A percentile compares a stretch with the other conserved stretches of the same genome.
Conservation (phyloP, 306 rosid species). For the Trifolium subterraneum region DNA sequence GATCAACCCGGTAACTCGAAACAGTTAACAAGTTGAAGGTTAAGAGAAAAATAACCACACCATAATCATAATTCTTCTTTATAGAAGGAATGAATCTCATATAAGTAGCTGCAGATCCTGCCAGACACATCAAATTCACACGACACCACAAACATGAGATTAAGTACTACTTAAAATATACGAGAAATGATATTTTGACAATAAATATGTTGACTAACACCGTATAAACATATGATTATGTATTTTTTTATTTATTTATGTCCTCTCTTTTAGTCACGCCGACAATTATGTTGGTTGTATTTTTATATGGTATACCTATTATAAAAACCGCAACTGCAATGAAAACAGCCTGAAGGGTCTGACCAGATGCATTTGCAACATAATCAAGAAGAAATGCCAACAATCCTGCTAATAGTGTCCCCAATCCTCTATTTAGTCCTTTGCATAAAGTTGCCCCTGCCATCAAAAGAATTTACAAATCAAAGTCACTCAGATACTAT, state of each 20-base stretch:
- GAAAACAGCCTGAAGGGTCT: constrained; percentile 57
- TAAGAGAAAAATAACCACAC: constrained; percentile 77
- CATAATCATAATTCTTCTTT: constrained; percentile 86
- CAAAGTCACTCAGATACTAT: not conserved
- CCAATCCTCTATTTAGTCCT: constrained; percentile 90
- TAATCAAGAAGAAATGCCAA: constrained; percentile 67
- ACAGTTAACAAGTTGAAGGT: constrained; percentile 82
- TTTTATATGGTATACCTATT: constrained; percentile 46
- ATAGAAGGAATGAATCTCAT: constrained; percentile 80
- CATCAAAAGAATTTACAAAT: constrained; percentile 1
- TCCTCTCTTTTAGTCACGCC: not conserved
- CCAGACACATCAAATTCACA: constrained; percentile 17
- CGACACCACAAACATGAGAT: not conserved
- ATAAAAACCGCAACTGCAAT: constrained; percentile 72
- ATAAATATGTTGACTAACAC: not conserved
- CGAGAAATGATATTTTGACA: not conserved
- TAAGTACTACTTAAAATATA: not conserved
- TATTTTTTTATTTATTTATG: not conserved
- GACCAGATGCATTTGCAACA: constrained; percentile 54
- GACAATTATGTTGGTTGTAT: too few relatives aligned
- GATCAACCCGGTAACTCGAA: constrained; percentile 67
- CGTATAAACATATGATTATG: not conserved
- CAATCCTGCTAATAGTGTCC: constrained; percentile 79
- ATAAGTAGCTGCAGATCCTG: constrained; percentile 83
- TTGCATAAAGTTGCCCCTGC: constrained; percentile 94